Evolutionary conservation across 495 filamentous ascomycete species (phyloP).

Genomic region (Penicillium salamii): DNA sequence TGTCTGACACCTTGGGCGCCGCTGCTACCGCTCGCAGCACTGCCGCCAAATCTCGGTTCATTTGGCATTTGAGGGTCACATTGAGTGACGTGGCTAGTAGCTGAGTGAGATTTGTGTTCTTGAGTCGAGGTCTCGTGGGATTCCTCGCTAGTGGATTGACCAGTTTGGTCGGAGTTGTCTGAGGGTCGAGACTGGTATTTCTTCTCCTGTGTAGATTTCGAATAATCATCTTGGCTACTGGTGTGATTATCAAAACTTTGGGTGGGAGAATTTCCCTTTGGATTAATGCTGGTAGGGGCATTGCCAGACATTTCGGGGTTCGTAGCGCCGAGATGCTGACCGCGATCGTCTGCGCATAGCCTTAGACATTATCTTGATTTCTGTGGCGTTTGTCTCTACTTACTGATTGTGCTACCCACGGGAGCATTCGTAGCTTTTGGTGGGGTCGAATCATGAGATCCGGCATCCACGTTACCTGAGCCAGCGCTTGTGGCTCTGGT

Average conservation of each 20-base stretch:
- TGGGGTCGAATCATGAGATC: conserved; percentile 37
- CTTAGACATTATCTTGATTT: not conserved
- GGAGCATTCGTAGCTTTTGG: conserved; percentile 50
- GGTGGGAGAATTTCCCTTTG: not conserved
- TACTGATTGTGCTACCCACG: conserved; percentile 43
- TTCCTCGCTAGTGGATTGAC: conserved; percentile 3
- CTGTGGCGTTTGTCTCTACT: not conserved
- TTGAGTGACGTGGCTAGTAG: conserved; percentile 7
- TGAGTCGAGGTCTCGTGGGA: conserved; percentile 6
- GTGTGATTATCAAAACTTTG: conserved; percentile 1
- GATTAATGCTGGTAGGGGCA: not conserved
- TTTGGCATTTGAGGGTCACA: conserved; percentile 1
- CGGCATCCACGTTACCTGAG: conserved; percentile 13
- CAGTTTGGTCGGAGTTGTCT: not conserved
- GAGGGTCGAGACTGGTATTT: not conserved
- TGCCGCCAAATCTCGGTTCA: conserved; percentile 6
- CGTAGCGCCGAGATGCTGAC: not conserved
- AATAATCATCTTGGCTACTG: conserved; percentile 2
- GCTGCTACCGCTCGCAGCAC: conserved; percentile 11
- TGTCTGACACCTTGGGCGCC: not conserved
- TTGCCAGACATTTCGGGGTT: not conserved
- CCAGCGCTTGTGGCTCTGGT: not conserved
- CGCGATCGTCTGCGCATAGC: conserved; percentile 5
- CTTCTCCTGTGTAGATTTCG: conserved; percentile 3
- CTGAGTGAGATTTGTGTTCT: conserved; percentile 14